Percentiles rank a stretch among this genome's conserved stretches.
These are phyloP conservation scores for Candida hungchunana DNA, from an alignment of 805 yeast genomes.

Conservation along the genomic window DNA sequence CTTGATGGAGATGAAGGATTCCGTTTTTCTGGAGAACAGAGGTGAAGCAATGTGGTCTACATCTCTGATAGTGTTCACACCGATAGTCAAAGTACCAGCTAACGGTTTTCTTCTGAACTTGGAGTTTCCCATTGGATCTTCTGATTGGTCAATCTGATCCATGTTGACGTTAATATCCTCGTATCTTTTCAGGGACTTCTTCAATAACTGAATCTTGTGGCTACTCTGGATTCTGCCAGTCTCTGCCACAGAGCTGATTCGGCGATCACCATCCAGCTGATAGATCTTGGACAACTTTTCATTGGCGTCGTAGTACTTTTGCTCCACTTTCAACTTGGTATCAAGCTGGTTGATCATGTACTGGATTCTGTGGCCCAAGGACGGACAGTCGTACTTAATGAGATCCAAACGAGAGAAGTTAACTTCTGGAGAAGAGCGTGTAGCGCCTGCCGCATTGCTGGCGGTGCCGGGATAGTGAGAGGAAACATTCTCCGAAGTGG, in stretches of 20 bases:
- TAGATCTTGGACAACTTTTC: conserved; percentile 84
- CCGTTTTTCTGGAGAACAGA: conserved; percentile 72
- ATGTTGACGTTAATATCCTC: conserved; percentile 78
- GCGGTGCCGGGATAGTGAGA: conserved; percentile 3
- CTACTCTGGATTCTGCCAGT: conserved; percentile 82
- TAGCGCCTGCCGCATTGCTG: conserved; percentile 27
- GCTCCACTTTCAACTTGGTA: conserved; percentile 89
- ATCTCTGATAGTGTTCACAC: conserved; percentile 76
- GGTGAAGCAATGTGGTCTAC: conserved; percentile 92
- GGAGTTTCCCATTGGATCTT: conserved; percentile 52
- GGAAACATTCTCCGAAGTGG: background rate
- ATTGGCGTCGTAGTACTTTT: conserved; percentile 89
- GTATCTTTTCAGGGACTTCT: conserved; percentile 79
- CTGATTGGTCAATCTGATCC: conserved; percentile 55
- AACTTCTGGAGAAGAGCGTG: conserved; percentile 20
- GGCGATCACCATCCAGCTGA: conserved; percentile 86
- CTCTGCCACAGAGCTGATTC: conserved; percentile 82
- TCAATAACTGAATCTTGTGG: conserved; percentile 78
- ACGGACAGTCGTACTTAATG: conserved; percentile 89
- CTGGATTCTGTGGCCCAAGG: conserved; percentile 90
- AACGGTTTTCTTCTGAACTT: conserved; percentile 78
- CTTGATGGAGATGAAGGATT: conserved; percentile 70
- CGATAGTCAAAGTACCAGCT: conserved; percentile 72
- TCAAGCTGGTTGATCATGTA: conserved; percentile 93
- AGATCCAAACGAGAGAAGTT: conserved; percentile 69